Conservation (phyloP, 257 asterid species). For the Jacaranda mimosifolia region DNA sequence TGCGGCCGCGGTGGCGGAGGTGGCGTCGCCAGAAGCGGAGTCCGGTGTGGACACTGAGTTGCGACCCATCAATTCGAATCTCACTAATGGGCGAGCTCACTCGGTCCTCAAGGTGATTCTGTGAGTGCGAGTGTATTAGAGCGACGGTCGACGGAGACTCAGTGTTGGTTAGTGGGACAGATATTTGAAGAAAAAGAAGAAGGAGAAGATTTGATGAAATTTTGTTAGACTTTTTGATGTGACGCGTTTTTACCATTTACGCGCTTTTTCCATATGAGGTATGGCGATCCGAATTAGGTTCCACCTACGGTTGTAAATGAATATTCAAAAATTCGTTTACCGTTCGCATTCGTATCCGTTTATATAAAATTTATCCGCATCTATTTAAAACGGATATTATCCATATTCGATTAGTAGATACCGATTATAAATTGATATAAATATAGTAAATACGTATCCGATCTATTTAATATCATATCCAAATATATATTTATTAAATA, state of each 20-base stretch:
- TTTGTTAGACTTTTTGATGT: slow-evolving; percentile 1
- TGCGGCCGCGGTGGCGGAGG: slow-evolving; percentile 52
- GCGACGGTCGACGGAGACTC: background rate
- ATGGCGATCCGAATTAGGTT: too few species aligned
- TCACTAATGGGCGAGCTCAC: slow-evolving; percentile 30
- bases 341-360: too few species aligned
- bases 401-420: too few species aligned
- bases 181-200: slow-evolving; percentile 30
- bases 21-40: slow-evolving; percentile 56
- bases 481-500: too few species aligned
- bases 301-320: too few species aligned
- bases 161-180: slow-evolving; percentile 38
- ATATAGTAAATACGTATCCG: too few species aligned
- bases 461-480: too few species aligned
- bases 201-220: background rate
- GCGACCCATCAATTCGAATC: slow-evolving; percentile 52
- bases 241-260: slow-evolving; percentile 21
- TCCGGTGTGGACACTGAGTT: slow-evolving; percentile 51
- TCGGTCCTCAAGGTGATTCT: slow-evolving; percentile 29
- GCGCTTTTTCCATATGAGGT: slow-evolving; percentile 20
- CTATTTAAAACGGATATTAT: too few species aligned
- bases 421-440: too few species aligned
- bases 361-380: too few species aligned
- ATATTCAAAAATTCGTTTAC: too few species aligned
- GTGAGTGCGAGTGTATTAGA: slow-evolving; percentile 7